Percentiles rank a stretch among this genome's conserved stretches.
phyloP scores from a whole-genome alignment of 768 basidiomycete species.

The Erythrobasidium yunnanense region DNA sequence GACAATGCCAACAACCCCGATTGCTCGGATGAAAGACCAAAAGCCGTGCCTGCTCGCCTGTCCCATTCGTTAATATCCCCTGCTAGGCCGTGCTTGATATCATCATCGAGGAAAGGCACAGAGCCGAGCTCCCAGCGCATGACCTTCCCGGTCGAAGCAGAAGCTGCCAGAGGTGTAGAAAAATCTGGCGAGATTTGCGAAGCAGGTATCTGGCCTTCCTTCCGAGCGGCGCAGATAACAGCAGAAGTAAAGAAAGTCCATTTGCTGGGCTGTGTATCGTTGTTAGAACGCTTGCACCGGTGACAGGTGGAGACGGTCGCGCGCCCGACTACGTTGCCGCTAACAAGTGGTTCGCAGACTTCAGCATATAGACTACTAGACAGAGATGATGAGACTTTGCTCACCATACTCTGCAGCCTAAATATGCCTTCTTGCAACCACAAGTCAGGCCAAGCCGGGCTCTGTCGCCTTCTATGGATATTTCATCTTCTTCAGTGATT shows the following conservation, averaged over 20 bases:
- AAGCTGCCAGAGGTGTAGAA: too few relatives aligned
- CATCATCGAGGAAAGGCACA: too few relatives aligned
- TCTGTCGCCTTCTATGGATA: neutral
- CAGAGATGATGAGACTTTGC: neutral
- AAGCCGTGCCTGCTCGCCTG: too few relatives aligned
- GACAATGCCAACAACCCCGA: too few relatives aligned
- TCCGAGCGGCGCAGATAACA: too few relatives aligned
- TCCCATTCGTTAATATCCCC: too few relatives aligned
- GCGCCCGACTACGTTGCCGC: conserved; percentile 6
- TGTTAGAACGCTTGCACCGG: neutral
- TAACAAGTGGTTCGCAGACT: neutral
- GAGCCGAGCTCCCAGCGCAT: neutral
- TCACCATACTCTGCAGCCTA: conserved; percentile 17
- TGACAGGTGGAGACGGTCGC: neutral
- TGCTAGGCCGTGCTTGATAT: too few relatives aligned
- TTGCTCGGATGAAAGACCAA: too few relatives aligned
- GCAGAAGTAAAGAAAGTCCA: neutral
- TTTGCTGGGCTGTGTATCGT: neutral
- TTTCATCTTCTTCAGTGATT: neutral
- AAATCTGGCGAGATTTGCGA: too few relatives aligned
- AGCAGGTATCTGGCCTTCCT: too few relatives aligned
- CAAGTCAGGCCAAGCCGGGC: neutral
- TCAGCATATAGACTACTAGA: neutral
- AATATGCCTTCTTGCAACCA: neutral
- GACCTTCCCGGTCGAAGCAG: too few relatives aligned